Evolutionary conservation across 306 rosid species (phyloP).

Genomic region (Inga oerstediana): DNA sequence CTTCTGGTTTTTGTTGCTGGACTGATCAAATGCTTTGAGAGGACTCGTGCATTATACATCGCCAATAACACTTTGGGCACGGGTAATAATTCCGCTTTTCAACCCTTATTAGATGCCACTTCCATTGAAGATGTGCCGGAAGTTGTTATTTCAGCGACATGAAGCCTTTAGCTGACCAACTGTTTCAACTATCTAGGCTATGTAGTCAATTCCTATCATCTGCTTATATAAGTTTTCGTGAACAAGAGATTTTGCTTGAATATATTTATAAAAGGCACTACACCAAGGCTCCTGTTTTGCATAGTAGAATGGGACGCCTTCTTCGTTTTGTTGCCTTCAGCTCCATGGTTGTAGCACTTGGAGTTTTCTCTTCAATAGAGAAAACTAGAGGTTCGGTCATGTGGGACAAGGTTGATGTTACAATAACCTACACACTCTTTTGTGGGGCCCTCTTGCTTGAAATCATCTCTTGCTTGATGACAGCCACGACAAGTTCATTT

Average conservation of each 20-base stretch:
- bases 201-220: no score
- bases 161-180: no score
- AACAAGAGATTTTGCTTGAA: slow-evolving; percentile 23
- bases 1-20: slow-evolving; percentile 34
- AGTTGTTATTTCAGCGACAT: no score
- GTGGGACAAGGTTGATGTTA: neutral
- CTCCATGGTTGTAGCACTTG: neutral
- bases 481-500: no score
- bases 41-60: slow-evolving; percentile 35
- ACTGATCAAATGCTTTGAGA: slow-evolving; percentile 40
- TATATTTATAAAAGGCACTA: slow-evolving; percentile 36
- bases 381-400: neutral
- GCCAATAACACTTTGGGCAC: slow-evolving; percentile 32
- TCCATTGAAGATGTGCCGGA: no score
- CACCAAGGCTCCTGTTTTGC: slow-evolving; percentile 31
- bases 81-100: no score
- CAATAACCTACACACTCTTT: no score
- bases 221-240: no score
- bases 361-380: neutral
- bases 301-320: neutral
- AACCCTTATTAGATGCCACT: no score
- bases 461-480: neutral
- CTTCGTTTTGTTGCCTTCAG: no score
- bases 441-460: neutral
- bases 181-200: no score